Percentiles rank a stretch among this genome's conserved stretches.
phyloP scores from a whole-genome alignment of 1,139 yeast species.

The Geotrichum aggregatum region DNA sequence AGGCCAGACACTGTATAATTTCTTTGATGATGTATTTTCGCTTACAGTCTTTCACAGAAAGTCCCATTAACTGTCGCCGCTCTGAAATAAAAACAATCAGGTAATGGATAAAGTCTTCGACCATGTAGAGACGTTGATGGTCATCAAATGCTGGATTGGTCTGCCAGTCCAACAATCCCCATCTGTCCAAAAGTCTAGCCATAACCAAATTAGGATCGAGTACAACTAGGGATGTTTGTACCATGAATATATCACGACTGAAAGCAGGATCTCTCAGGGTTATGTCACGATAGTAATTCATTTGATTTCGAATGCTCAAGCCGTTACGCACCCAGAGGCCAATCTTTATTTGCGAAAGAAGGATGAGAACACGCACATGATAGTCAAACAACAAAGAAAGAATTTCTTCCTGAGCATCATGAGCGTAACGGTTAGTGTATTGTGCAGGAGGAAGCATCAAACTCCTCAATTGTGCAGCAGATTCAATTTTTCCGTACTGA shows the following conservation, averaged over 20 bases:
- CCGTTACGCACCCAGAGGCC: constrained; percentile 94
- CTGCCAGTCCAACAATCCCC: constrained; percentile 58
- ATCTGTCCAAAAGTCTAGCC: constrained; percentile 59
- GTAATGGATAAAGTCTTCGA: constrained; percentile 74
- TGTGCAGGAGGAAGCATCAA: constrained; percentile 26
- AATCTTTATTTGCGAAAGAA: constrained; percentile 67
- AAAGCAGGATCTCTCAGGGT: constrained; percentile 81
- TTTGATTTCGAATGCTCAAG: constrained; percentile 69
- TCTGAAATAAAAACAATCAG: constrained; percentile 70
- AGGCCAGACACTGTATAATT: constrained; percentile 73
- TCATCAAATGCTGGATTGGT: constrained; percentile 42
- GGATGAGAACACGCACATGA: constrained; percentile 69
- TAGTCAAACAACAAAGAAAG: constrained; percentile 55
- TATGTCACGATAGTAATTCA: constrained; percentile 74
- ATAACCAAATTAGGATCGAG: constrained; percentile 56
- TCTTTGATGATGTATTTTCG: constrained; percentile 58
- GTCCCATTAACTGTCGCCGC: constrained; percentile 54
- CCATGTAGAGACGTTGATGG: constrained; percentile 49
- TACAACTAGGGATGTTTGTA: constrained; percentile 62
- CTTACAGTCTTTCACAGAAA: constrained; percentile 49
- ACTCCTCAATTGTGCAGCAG: constrained; percentile 34
- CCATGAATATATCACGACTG: constrained; percentile 66
- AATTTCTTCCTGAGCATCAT: constrained; percentile 22
- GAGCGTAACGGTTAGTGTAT: constrained; percentile 2
- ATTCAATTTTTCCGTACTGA: constrained; percentile 45